A percentile compares a stretch with the other conserved stretches of the same genome.
These are phyloP conservation scores for Fraxinus cuspidata DNA, from an alignment of 257 asterid species.

Conservation along the genomic window DNA sequence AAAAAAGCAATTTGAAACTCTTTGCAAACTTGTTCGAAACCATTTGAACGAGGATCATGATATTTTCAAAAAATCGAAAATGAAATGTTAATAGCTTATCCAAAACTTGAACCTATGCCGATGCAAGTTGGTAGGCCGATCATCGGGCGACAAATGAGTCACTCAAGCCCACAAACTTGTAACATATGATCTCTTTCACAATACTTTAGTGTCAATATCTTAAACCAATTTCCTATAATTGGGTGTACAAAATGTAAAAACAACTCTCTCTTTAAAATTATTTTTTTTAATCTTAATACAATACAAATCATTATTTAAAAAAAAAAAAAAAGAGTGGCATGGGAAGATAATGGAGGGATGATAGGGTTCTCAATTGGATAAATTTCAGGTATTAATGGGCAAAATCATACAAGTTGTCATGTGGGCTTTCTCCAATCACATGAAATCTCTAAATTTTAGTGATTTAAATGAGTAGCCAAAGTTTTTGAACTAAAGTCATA, in stretches of 20 bases:
- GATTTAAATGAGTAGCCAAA: slow-evolving; percentile 62
- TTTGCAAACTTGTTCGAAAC: too few relatives aligned
- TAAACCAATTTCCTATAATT: too few relatives aligned
- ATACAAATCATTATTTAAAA: too few relatives aligned
- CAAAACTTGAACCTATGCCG: too few relatives aligned
- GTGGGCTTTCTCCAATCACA: slow-evolving; percentile 58
- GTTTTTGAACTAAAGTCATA: slow-evolving; percentile 26
- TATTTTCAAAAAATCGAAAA: too few relatives aligned
- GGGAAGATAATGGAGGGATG: slow-evolving; percentile 11
- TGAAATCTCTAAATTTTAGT: slow-evolving; percentile 52
- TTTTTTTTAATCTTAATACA: neutral
- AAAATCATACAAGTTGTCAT: slow-evolving; percentile 34
- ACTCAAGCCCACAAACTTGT: too few relatives aligned
- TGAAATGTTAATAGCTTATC: too few relatives aligned
- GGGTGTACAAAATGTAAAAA: neutral
- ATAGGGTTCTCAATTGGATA: neutral
- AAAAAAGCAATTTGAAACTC: too few relatives aligned
- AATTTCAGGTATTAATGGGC: slow-evolving; percentile 30
- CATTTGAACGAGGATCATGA: too few relatives aligned
- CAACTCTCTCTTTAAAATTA: neutral
- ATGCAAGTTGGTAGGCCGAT: too few relatives aligned
- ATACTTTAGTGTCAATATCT: neutral
- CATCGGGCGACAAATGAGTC: too few relatives aligned
- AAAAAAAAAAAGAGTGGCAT: neutral
- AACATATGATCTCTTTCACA: neutral